Conservation (phyloP, 2,329 filamentous ascomycete genomes). For the Beauveria caledonica region DNA sequence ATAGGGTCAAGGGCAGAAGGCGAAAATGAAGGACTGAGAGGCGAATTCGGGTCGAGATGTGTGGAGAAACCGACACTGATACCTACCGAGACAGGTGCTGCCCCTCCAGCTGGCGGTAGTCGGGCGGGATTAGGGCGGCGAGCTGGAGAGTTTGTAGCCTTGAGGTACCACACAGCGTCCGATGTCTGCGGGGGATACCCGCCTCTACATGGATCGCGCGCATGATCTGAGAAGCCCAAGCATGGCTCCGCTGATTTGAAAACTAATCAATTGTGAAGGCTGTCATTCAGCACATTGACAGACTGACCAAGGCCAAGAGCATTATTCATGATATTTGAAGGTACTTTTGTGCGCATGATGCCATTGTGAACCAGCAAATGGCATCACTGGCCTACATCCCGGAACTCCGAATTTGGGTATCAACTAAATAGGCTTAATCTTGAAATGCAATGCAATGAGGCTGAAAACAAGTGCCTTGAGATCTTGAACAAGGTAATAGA, state of each 20-base stretch:
- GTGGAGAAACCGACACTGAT: slow-evolving; percentile 9
- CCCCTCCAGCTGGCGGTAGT: not conserved
- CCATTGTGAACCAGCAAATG: not conserved
- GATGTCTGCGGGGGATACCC: not conserved
- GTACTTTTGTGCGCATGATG: not conserved
- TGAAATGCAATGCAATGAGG: slow-evolving; percentile 93
- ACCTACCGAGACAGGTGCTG: not conserved
- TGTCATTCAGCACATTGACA: not conserved
- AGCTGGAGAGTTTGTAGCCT: not conserved
- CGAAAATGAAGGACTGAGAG: slow-evolving; percentile 5
- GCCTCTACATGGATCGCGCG: not conserved
- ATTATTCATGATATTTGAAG: not conserved
- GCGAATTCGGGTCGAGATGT: slow-evolving; percentile 10
- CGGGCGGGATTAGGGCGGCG: not conserved
- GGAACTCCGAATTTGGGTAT: not conserved
- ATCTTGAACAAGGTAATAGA: slow-evolving; percentile 98
- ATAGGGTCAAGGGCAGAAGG: not conserved
- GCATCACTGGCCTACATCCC: not conserved
- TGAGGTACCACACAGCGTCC: not conserved
- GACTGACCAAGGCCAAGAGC: not conserved
- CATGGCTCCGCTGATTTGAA: not conserved
- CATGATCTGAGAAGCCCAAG: not conserved
- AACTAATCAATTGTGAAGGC: not conserved
- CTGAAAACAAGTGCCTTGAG: slow-evolving; percentile 95
- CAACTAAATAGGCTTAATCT: slow-evolving; percentile 69